Conservation (phyloP, 208 protist genomes). For the Trypanosoma vivax region DNA sequence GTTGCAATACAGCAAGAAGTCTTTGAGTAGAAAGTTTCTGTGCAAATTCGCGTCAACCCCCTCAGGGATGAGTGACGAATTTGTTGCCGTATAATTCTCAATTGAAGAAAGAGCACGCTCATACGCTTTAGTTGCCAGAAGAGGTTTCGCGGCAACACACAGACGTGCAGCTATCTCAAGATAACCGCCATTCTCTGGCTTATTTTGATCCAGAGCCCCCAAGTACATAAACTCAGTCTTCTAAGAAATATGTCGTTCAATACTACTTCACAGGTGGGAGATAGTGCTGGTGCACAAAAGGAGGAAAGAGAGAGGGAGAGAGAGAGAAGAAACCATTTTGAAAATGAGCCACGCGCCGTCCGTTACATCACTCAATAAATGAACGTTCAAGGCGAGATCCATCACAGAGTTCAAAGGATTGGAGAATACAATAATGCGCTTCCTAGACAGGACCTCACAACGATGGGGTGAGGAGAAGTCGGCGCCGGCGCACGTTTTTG, state of each 20-base stretch:
- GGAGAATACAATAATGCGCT: too few relatives aligned
- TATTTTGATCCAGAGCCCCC: neutral
- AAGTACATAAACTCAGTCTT: too few relatives aligned
- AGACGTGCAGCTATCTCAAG: constrained; percentile 2
- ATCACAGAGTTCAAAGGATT: too few relatives aligned
- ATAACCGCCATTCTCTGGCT: constrained; percentile 4
- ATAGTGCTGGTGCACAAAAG: too few relatives aligned
- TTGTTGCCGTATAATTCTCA: neutral
- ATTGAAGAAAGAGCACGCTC: constrained; percentile 10
- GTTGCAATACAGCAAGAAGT: constrained; percentile 30
- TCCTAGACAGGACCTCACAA: constrained; percentile 1
- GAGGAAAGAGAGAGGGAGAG: neutral
- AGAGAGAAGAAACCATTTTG: constrained; percentile 1
- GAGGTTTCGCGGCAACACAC: constrained; percentile 6
- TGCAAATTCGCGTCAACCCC: neutral
- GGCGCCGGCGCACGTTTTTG: neutral
- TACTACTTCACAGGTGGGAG: too few relatives aligned
- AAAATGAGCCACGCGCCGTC: too few relatives aligned
- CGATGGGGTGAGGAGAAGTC: constrained; percentile 14
- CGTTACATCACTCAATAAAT: too few relatives aligned
- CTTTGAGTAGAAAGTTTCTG: constrained; percentile 15
- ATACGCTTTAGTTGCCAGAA: constrained; percentile 24
- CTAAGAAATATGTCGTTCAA: too few relatives aligned
- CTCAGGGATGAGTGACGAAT: neutral
- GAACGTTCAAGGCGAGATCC: too few relatives aligned